These are phyloP conservation scores for Cerioporus squamosus DNA, from an alignment of 1,284 basidiomycete genomes.

Conservation along the genomic window DNA sequence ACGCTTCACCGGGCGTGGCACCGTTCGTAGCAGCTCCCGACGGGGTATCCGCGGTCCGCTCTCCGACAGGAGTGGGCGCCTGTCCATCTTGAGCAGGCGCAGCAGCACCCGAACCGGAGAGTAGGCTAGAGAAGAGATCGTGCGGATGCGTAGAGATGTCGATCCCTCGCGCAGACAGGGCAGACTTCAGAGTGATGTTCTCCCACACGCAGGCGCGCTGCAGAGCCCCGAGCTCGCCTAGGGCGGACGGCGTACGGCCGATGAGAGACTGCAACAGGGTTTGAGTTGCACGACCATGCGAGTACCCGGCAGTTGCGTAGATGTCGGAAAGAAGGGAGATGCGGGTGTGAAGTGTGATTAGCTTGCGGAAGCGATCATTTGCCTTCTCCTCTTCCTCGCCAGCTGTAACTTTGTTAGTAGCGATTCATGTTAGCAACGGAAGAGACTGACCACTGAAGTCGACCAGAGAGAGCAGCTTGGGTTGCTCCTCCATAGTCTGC, in stretches of 20 bases:
- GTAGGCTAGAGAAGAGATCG: not conserved
- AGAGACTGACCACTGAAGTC: conserved; percentile 51
- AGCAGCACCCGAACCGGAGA: not conserved
- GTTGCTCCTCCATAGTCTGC: conserved; percentile 53
- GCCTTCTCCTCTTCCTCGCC: conserved; percentile 53
- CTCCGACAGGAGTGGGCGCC: not conserved
- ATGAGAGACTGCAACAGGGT: conserved; percentile 80
- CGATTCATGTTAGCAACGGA: not conserved
- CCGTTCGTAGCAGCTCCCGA: conserved; percentile 5
- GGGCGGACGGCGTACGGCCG: conserved; percentile 63
- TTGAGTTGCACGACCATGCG: conserved; percentile 80
- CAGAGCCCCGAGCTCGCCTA: conserved; percentile 79
- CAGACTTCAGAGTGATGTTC: conserved; percentile 77
- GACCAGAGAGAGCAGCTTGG: conserved; percentile 65
- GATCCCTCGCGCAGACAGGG: conserved; percentile 57
- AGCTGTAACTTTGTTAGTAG: conserved; percentile 25
- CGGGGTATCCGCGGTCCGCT: not conserved
- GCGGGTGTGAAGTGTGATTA: conserved; percentile 82
- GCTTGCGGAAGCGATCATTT: conserved; percentile 75
- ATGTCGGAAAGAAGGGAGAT: conserved; percentile 88
- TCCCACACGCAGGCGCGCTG: conserved; percentile 90
- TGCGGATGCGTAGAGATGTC: conserved; percentile 45
- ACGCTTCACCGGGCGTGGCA: conserved; percentile 4
- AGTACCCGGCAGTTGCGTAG: conserved; percentile 84
- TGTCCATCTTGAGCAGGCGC: conserved; percentile 37